phyloP scores from a whole-genome alignment of 345 rosid species.

The Turritis glabra region DNA sequence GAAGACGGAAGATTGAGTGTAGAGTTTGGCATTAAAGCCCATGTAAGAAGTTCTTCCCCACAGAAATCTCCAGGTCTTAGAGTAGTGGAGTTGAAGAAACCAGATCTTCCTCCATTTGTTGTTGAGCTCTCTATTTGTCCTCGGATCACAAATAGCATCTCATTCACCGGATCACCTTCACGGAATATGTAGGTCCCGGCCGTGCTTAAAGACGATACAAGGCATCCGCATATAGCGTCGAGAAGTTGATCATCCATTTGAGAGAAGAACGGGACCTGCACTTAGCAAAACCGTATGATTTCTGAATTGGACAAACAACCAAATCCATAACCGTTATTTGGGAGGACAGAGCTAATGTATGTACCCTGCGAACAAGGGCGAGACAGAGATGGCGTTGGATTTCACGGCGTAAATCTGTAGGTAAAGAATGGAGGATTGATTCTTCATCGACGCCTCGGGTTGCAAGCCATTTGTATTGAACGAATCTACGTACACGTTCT shows the following conservation, averaged over 20 bases:
- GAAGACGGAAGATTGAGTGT: constrained; percentile 67
- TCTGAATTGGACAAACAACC: neutral
- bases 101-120: constrained; percentile 86
- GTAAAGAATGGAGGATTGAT: constrained; percentile 66
- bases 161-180: constrained; percentile 89
- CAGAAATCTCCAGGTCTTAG: constrained; percentile 91
- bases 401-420: constrained; percentile 84
- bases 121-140: constrained; percentile 93
- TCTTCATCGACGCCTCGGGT: constrained; percentile 95
- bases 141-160: constrained; percentile 88
- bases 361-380: constrained; percentile 85
- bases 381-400: constrained; percentile 92
- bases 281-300: constrained; percentile 1
- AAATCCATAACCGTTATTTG: neutral
- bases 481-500: constrained; percentile 74
- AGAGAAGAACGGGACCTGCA: constrained; percentile 87
- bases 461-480: constrained; percentile 92
- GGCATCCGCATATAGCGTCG: constrained; percentile 90
- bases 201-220: constrained; percentile 72
- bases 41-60: constrained; percentile 87
- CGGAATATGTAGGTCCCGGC: constrained; percentile 67
- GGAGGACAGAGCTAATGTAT: constrained; percentile 20
- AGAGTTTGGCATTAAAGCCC: constrained; percentile 90
- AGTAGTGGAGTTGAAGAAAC: constrained; percentile 86
- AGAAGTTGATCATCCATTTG: constrained; percentile 97